phyloP scores from a whole-genome alignment of 1,284 basidiomycete genomes.

The Ustilago curta region DNA sequence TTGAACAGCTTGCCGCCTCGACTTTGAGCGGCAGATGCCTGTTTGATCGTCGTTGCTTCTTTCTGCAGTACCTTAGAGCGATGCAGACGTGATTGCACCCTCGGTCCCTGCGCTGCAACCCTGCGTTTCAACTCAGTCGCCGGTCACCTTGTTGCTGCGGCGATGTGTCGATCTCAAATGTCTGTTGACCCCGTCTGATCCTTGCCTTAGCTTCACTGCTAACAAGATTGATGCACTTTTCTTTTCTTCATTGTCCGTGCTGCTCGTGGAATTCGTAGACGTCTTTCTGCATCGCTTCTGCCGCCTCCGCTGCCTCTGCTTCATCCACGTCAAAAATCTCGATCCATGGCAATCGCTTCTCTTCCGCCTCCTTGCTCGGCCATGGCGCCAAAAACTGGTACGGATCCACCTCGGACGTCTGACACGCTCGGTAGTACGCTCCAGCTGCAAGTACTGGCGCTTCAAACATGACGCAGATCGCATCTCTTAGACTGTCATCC shows the following conservation, averaged over 20 bases:
- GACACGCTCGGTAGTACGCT: slow-evolving; percentile 61
- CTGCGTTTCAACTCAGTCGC: background rate
- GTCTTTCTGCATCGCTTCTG: slow-evolving; percentile 53
- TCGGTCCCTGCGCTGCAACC: background rate
- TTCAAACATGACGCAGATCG: slow-evolving; percentile 60
- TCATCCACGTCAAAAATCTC: slow-evolving; percentile 64
- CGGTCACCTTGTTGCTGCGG: background rate
- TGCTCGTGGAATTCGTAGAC: slow-evolving; percentile 55
- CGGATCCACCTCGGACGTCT: slow-evolving; percentile 36
- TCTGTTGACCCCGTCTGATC: background rate
- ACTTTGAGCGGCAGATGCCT: background rate
- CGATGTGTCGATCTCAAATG: background rate
- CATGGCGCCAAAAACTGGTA: slow-evolving; percentile 37
- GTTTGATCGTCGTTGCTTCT: background rate
- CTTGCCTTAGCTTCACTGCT: background rate
- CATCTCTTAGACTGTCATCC: slow-evolving; percentile 48
- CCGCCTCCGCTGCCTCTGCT: slow-evolving; percentile 52
- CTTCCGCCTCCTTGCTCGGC: slow-evolving; percentile 26
- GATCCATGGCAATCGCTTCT: slow-evolving; percentile 41
- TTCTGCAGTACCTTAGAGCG: background rate
- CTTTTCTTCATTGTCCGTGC: slow-evolving; percentile 16
- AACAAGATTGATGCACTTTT: background rate
- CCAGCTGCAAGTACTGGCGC: slow-evolving; percentile 64
- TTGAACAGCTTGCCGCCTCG: background rate
- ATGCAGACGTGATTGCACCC: background rate